These are phyloP conservation scores for Exserohilum rostratum DNA, from an alignment of 2,329 filamentous ascomycete genomes.

Conservation along the genomic window DNA sequence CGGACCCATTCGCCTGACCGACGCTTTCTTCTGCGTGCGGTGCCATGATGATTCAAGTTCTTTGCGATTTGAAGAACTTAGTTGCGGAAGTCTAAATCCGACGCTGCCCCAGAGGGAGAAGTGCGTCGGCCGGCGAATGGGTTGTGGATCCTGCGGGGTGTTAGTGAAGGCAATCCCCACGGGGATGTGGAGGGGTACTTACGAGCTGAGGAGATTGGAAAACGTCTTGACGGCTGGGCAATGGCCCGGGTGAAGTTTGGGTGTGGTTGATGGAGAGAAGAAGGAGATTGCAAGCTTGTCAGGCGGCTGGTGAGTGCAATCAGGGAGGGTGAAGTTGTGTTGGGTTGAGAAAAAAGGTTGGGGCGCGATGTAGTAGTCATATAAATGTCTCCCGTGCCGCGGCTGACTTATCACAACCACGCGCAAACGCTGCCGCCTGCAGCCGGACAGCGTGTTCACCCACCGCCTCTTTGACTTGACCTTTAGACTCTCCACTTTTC, in stretches of 20 bases:
- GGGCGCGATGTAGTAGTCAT: conserved; percentile 13
- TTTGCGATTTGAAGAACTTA: conserved; percentile 41
- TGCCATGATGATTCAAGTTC: conserved; percentile 68
- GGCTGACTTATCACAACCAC: conserved; percentile 29
- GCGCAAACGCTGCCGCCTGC: conserved; percentile 28
- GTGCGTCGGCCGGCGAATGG: conserved; percentile 96
- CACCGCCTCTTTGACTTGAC: conserved; percentile 40
- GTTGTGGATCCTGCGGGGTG: conserved; percentile 75
- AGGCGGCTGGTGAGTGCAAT: conserved; percentile 14
- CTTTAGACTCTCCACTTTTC: conserved; percentile 30
- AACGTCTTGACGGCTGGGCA: conserved; percentile 85
- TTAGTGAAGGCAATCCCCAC: conserved; percentile 25
- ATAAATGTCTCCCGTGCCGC: conserved; percentile 27
- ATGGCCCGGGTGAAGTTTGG: conserved; percentile 46
- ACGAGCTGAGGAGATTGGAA: conserved; percentile 98
- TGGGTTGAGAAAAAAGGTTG: conserved; percentile 13
- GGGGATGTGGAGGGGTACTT: conserved; percentile 52
- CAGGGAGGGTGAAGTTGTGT: conserved; percentile 9
- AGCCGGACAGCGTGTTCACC: conserved; percentile 34
- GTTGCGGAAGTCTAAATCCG: conserved; percentile 58
- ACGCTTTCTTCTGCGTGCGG: conserved; percentile 80
- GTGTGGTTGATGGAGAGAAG: conserved; percentile 18
- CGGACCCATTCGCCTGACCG: conserved; percentile 61
- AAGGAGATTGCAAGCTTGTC: conserved; percentile 13
- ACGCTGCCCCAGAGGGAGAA: conserved; percentile 83